Evolutionary conservation across 1,284 basidiomycete genomes (phyloP), one percentile per base, ranked within the genome.

Genomic region (Apiotrichum brassicae): DNA sequence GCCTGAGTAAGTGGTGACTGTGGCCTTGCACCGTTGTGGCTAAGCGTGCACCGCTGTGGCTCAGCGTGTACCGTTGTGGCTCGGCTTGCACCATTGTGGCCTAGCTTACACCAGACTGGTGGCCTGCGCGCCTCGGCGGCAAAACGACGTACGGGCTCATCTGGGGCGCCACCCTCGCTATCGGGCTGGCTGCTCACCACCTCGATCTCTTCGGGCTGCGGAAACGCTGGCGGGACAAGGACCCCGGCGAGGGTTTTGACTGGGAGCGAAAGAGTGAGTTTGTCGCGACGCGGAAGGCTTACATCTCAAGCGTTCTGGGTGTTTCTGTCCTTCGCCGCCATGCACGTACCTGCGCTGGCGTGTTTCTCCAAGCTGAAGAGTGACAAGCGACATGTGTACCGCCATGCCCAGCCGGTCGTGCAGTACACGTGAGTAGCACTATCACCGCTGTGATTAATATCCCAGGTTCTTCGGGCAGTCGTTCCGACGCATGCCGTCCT

Each of bases 181-280:
- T 75, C 13, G 79, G 79, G 0, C 72, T 73, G 25, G 43, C 70
- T 3, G 65, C 78, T 5, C 78, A 80, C 63, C 64, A 74, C 34
- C 64, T 75, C 7, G 71, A 77, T 53, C 58, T 75, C 25, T 75
- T 77, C 56, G 53, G 59, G 11, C 43, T 72, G 25, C 56, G 65
- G 51, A 65, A 48, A 46, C 59, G 56, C 39, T 62, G 48, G 45
- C 37, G 45, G 6, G 39, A 49, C 22, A 49, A 54, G 20, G 64
- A 64, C 42, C 60, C 54, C 2, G 54, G 50, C 6, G 65, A 70
- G 28, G 61, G 67, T 40, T 68, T 76, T 8, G 78, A 81, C 53
- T 80, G 78, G 79, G 76, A 79, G 61, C 64, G 78, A 6, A 81
- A 81, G 63, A 79, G 78, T 68, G 58, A 66, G 61, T 22, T 39